Percentiles rank a stretch among this genome's conserved stretches.
Conservation (phyloP, 805 yeast genomes). For the Barnettozyma botsteinii region DNA sequence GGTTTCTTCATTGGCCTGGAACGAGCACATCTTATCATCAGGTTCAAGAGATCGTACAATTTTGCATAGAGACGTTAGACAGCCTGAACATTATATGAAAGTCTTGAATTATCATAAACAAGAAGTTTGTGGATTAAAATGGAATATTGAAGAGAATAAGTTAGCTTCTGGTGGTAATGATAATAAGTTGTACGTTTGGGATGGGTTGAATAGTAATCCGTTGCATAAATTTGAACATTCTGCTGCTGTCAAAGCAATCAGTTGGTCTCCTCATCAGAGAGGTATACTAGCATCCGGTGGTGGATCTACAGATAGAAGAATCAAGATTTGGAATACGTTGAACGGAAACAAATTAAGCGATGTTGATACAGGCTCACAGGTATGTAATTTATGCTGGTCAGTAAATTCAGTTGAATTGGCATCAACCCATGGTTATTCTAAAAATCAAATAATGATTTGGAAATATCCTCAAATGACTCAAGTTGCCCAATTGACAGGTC, state of each 20-base stretch:
- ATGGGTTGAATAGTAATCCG: conserved; percentile 63
- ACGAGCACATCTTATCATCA: conserved; percentile 78
- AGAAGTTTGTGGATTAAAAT: conserved; percentile 92
- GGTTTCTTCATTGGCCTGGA: conserved; percentile 90
- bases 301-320: conserved; percentile 88
- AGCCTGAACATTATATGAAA: conserved; percentile 73
- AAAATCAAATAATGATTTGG: conserved; percentile 91
- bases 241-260: conserved; percentile 94
- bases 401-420: conserved; percentile 87
- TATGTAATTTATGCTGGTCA: conserved; percentile 92
- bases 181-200: conserved; percentile 83
- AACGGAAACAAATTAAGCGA: conserved; percentile 71
- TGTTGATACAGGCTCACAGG: conserved; percentile 94
- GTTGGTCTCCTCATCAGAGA: conserved; percentile 97
- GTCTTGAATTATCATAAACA: conserved; percentile 74
- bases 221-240: conserved; percentile 76
- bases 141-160: conserved; percentile 89
- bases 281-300: conserved; percentile 95
- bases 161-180: conserved; percentile 96
- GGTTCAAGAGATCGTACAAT: conserved; percentile 86
- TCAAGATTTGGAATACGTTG: conserved; percentile 88
- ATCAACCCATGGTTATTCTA: conserved; percentile 90
- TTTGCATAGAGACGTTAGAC: conserved; percentile 85
- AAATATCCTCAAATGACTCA: conserved; percentile 89
- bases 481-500: conserved; percentile 90